Evolutionary conservation across 208 protist genomes (phyloP).

Genomic region (Balamuthia mandrillaris): DNA sequence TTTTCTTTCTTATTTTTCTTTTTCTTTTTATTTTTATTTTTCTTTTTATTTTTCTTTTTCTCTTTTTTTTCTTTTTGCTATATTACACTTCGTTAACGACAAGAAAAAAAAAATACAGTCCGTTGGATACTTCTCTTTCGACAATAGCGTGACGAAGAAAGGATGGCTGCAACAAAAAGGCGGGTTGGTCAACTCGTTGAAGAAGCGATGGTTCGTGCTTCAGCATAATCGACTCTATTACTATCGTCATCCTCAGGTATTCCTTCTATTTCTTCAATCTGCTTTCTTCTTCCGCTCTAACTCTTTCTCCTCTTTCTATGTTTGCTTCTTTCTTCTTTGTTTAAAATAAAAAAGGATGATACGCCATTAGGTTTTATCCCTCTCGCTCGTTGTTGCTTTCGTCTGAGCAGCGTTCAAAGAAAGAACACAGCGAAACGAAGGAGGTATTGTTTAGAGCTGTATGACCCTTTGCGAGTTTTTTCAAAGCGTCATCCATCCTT

Average conservation of each 20-base stretch:
- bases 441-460: slow-evolving; percentile 11
- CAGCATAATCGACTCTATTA: neutral
- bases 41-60: no score
- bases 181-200: neutral
- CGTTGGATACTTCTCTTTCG: slow-evolving; percentile 16
- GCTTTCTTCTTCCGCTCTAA: neutral
- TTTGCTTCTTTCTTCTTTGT: neutral
- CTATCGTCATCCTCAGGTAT: neutral
- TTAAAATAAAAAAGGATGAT: neutral
- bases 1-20: no score
- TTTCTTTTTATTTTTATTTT: no score
- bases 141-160: no score
- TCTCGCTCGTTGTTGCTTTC: neutral
- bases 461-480: neutral
- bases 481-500: neutral
- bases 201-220: slow-evolving; percentile 1
- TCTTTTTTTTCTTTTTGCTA: no score
- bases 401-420: neutral
- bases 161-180: no score
- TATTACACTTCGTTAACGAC: no score
- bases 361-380: slow-evolving; percentile 7
- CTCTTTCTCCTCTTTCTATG: neutral
- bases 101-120: no score
- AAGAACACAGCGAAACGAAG: neutral
- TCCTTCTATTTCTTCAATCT: neutral